Base-by-base conservation (phyloP, 2,329 filamentous ascomycete genomes). In the Venturia effusa region DNA sequence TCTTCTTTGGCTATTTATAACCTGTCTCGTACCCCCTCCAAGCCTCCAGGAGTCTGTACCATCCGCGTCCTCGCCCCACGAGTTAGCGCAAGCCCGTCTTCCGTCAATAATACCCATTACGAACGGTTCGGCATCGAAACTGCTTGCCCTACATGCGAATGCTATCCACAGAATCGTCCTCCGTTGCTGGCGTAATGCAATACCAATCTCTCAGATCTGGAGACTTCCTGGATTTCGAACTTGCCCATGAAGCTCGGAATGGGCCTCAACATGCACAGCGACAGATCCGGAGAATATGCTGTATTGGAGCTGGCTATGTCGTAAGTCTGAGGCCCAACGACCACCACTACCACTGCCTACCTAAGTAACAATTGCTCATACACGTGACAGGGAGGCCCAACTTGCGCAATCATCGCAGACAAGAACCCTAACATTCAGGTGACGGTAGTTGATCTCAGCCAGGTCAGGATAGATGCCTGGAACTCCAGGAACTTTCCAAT, bases 221-320 rank as follows among this genome's bases (percentile, higher is more conserved):
- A 34, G 39, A 41, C 22, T 59, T 57, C 8, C 24, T n/a, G 5
- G 34, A 41, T 7, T 61, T 61, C 22, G n/a, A 41, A 10, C 27
- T 41, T 24, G n/a, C 41, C 19, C 27, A 45, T 40, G 22, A 27
- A 61, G 59, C 13, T 24, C 4, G 13, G 1, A 10, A 27, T n/a
- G 59, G 59, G n/a, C 6, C 11, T 13, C 30, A 51, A n/a, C 19
- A 32, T 13, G 11, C 40, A 6, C 32, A 19, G 3, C 22, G 22
- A 32, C 60, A 41, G 19, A 51, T 87, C 45, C 77, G 76, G 69
- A 86, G 83, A 70, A 85, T 90, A 62, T 90, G 88, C 74, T 90
- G 86, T 71, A 84, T 90, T 67, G 88, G 88, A 61, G 88, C 88
- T 68, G 88, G 88, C 68, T 90, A 90, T 73, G 86, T 90, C 87